Evolutionary conservation across 331 rosid species (phyloP), one percentile per base, ranked within the genome.

Genomic region (Spiraea crenata): DNA sequence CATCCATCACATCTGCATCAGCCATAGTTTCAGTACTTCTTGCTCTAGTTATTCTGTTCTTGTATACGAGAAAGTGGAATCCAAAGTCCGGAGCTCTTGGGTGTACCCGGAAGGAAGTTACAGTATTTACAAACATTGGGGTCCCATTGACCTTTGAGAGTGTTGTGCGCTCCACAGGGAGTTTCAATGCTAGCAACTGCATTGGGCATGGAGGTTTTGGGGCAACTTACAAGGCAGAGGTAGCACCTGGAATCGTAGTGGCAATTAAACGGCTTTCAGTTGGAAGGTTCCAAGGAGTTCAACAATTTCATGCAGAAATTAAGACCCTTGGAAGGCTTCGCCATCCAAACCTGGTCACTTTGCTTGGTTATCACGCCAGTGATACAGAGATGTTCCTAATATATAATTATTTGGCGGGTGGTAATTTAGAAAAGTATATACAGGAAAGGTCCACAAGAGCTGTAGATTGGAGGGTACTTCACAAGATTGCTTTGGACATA

Each of bases 121-220:
- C 83, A 1, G 79, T 90, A 56, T 92, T 92, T 55, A 85, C 91
- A 16, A 92, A 90, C 31, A 85, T 92, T 19, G 96, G 91, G 54
- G 85, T 86, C 56, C 90, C 88, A 5, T 73, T 92, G 85, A 85
- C 90, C 45, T 90, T 86, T 77, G 98, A 92, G 64, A 74, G 56
- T 74, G 98, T 92, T n/a, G 96, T 92, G 63, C 85, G 72, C 46
- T 96, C 90, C 78, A 92, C 98, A 0, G 90, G 82, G 14, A 81
- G 85, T 71, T 92, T 90, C 81, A 92, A 85, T 81, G 82, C 93
- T 0, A 77, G 93, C 79, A 92, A 92, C 84, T 92, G 96, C 47
- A 92, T 92, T n/a, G 98, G 98, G 47, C 90, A 70, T 86, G 98
- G 98, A 74, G 98, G 98, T 51, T 92, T 92, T 76, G 98, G 98